phyloP scores from a whole-genome alignment of 768 basidiomycete genomes.

The Gloeopeniophorella convolvens region DNA sequence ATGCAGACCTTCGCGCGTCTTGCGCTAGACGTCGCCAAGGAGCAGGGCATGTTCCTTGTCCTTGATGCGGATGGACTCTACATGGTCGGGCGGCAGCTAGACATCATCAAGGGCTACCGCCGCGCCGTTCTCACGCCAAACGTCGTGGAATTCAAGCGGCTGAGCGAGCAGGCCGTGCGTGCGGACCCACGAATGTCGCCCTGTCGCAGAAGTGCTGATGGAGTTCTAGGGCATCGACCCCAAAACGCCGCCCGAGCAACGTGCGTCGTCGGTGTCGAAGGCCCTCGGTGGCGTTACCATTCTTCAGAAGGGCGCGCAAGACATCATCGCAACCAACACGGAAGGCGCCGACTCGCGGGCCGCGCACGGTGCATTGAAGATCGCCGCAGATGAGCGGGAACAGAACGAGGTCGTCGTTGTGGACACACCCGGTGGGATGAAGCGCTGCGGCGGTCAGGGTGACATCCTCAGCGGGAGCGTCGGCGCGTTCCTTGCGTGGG shows the following conservation, averaged over 20 bases:
- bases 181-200: not conserved
- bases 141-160: conserved; percentile 82
- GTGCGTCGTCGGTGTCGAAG: conserved; percentile 67
- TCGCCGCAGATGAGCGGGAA: conserved; percentile 26
- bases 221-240: conserved; percentile 42
- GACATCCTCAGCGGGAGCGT: conserved; percentile 87
- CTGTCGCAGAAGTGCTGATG: not conserved
- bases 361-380: conserved; percentile 36
- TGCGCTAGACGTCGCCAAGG: conserved; percentile 67
- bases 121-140: conserved; percentile 92
- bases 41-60: conserved; percentile 77
- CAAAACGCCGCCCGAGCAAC: conserved; percentile 41
- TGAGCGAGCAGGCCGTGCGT: conserved; percentile 67
- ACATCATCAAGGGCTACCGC: conserved; percentile 75
- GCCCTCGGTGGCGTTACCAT: conserved; percentile 84
- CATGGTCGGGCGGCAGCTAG: conserved; percentile 69
- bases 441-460: conserved; percentile 94
- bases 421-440: conserved; percentile 72
- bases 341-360: conserved; percentile 42
- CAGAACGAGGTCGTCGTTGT: conserved; percentile 49
- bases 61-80: conserved; percentile 92
- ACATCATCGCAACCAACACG: conserved; percentile 77
- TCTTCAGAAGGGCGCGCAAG: conserved; percentile 78
- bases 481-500: conserved; percentile 92
- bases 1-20: conserved; percentile 81